Conservation (phyloP, 2,329 filamentous ascomycete genomes). For the Dendryphion nanum region DNA sequence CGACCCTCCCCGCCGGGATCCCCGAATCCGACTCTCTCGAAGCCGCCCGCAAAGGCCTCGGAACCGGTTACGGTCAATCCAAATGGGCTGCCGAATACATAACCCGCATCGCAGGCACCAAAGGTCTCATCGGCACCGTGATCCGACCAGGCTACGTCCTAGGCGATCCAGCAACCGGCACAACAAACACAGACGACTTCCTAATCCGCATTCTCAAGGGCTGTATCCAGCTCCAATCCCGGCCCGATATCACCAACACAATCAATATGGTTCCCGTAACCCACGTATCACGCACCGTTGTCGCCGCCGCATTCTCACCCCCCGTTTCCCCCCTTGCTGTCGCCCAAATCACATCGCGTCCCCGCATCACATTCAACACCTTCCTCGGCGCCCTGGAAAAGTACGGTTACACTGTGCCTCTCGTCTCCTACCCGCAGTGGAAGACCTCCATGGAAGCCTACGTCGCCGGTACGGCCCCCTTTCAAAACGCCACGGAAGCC, state of each 20-base stretch:
- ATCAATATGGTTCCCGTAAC: slow-evolving; percentile 87
- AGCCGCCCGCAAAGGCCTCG: slow-evolving; percentile 73
- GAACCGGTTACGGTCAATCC: slow-evolving; percentile 85
- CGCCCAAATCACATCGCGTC: slow-evolving; percentile 76
- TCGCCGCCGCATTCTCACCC: slow-evolving; percentile 69
- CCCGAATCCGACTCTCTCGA: slow-evolving; percentile 74
- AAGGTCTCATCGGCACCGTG: slow-evolving; percentile 73
- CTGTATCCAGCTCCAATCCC: slow-evolving; percentile 72
- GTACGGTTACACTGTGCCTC: slow-evolving; percentile 71
- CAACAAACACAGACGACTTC: slow-evolving; percentile 83
- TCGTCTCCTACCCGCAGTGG: slow-evolving; percentile 69
- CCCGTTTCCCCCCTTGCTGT: slow-evolving; percentile 58
- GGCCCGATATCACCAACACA: slow-evolving; percentile 79
- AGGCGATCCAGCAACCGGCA: slow-evolving; percentile 68
- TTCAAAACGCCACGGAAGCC: slow-evolving; percentile 60
- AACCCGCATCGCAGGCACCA: slow-evolving; percentile 72
- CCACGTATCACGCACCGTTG: slow-evolving; percentile 78
- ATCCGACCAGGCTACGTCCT: slow-evolving; percentile 83
- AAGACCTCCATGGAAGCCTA: slow-evolving; percentile 65
- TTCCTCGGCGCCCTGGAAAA: slow-evolving; percentile 68
- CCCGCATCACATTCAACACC: slow-evolving; percentile 73
- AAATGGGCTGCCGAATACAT: slow-evolving; percentile 81
- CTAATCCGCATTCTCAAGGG: slow-evolving; percentile 83
- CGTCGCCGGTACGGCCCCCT: slow-evolving; percentile 54
- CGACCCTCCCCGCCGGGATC: slow-evolving; percentile 61